phyloP scores from a whole-genome alignment of 768 basidiomycete species.

The Suillus americanus region DNA sequence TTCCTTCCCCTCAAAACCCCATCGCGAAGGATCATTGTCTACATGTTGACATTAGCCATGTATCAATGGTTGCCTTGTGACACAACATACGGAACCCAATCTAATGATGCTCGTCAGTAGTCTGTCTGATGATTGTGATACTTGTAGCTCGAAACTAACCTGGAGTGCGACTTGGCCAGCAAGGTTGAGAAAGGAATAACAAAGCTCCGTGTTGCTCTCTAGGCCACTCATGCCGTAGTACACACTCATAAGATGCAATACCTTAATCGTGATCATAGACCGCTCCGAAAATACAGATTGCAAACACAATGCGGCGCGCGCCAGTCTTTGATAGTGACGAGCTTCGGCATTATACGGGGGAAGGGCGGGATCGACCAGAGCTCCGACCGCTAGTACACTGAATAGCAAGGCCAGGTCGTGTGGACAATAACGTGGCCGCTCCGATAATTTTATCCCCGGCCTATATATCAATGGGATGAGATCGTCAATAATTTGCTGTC shows the following conservation, averaged over 20 bases:
- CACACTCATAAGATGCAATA: constrained; percentile 51
- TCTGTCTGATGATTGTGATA: background rate
- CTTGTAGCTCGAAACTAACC: constrained; percentile 30
- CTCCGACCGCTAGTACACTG: constrained; percentile 47
- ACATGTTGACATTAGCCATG: constrained; percentile 10
- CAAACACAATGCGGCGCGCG: constrained; percentile 45
- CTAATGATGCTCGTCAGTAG: constrained; percentile 4
- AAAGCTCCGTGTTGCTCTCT: constrained; percentile 48
- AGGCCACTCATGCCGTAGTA: constrained; percentile 55
- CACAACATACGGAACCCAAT: constrained; percentile 15
- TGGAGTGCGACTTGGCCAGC: constrained; percentile 48
- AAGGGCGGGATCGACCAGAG: constrained; percentile 45
- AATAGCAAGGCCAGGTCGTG: constrained; percentile 52
- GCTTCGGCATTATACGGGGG: constrained; percentile 51
- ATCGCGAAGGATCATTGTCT: constrained; percentile 53
- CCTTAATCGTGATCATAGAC: constrained; percentile 49
- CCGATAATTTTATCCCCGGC: constrained; percentile 1
- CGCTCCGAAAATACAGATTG: constrained; percentile 44
- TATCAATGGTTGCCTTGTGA: background rate
- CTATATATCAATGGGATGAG: constrained; percentile 47
- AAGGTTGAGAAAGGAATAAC: constrained; percentile 45
- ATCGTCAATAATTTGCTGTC: constrained; percentile 42
- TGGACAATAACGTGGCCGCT: constrained; percentile 35
- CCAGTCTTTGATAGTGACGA: constrained; percentile 50
- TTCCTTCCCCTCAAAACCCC: constrained; percentile 49